Evolutionary conservation across 2,329 filamentous ascomycete species (phyloP).

Genomic region (Botrytis fragariae): DNA sequence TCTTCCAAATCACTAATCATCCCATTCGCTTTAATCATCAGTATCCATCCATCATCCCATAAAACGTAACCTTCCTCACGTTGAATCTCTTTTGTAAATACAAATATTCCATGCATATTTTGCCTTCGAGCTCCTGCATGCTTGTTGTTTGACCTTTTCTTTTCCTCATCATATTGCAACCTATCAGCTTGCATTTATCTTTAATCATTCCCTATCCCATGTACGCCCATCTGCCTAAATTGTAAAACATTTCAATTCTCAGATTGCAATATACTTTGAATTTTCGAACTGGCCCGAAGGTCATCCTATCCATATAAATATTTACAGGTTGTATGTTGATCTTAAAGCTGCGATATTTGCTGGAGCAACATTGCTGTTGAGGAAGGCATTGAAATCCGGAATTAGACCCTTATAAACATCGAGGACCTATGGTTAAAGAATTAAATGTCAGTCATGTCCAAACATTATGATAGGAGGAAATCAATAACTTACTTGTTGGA

Average conservation of each 20-base stretch:
- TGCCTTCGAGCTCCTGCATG: slow-evolving; percentile 10
- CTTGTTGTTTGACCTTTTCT: slow-evolving; percentile 3
- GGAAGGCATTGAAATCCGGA: slow-evolving; percentile 51
- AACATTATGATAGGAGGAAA: slow-evolving; percentile 8
- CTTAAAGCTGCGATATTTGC: slow-evolving; percentile 32
- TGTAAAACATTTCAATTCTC: not conserved
- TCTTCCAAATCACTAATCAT: not conserved
- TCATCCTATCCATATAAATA: slow-evolving; percentile 13
- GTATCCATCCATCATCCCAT: slow-evolving; percentile 5
- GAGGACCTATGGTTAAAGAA: slow-evolving; percentile 43
- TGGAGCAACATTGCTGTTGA: slow-evolving; percentile 36
- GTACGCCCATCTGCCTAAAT: not conserved
- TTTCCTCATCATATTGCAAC: slow-evolving; percentile 6
- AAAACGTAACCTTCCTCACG: slow-evolving; percentile 5
- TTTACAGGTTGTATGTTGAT: slow-evolving; percentile 39
- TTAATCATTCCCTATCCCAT: not conserved
- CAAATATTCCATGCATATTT: slow-evolving; percentile 14
- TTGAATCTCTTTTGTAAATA: slow-evolving; percentile 16
- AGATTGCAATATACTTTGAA: slow-evolving; percentile 12
- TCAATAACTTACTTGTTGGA: slow-evolving; percentile 29
- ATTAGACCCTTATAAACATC: slow-evolving; percentile 54
- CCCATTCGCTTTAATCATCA: slow-evolving; percentile 5
- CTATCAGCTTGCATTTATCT: slow-evolving; percentile 1
- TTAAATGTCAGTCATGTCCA: slow-evolving; percentile 27
- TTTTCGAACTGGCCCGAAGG: slow-evolving; percentile 1